Percentiles rank a stretch among this genome's conserved stretches.
Conservation (phyloP, 108 stramenopile species). For the Phaeodactylum tricornutum region DNA sequence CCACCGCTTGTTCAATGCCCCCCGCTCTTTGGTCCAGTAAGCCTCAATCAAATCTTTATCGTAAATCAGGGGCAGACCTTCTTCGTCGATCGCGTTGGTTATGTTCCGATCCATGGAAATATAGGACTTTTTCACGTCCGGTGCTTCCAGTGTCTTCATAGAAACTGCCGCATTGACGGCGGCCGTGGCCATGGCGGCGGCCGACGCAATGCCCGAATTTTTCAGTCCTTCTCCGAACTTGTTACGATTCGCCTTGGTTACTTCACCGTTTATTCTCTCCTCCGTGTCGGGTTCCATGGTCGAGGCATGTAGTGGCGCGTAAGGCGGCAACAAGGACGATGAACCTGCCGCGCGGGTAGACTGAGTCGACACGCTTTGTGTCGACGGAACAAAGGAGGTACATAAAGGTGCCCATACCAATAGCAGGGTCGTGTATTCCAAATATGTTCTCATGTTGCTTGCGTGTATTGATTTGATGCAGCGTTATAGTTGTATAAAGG, state of each 20-base stretch:
- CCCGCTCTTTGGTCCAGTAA: slow-evolving; percentile 87
- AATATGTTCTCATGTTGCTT: no score
- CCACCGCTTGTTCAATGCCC: slow-evolving; percentile 84
- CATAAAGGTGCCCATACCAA: no score
- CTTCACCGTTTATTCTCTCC: no score
- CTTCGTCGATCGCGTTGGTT: slow-evolving; percentile 48
- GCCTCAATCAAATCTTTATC: slow-evolving; percentile 81
- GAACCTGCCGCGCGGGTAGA: slow-evolving; percentile 1
- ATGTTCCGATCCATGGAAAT: slow-evolving; percentile 35
- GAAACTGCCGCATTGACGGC: slow-evolving; percentile 87
- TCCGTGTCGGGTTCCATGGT: no score
- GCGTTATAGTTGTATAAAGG: no score
- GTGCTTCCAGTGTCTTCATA: slow-evolving; percentile 73
- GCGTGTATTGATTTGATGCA: no score
- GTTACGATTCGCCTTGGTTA: no score
- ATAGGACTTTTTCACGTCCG: slow-evolving; percentile 65
- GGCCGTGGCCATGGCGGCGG: slow-evolving; percentile 82
- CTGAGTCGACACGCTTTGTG: no score
- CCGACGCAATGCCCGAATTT: slow-evolving; percentile 61
- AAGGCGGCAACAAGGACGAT: neutral
- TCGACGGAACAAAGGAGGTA: no score
- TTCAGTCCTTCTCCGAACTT: slow-evolving; percentile 44
- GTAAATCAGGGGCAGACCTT: slow-evolving; percentile 88
- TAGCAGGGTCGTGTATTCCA: no score
- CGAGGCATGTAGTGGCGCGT: no score